Evolutionary conservation across 148 eudicot genomes (phyloP).

Genomic region (Chenopodium suecicum): DNA sequence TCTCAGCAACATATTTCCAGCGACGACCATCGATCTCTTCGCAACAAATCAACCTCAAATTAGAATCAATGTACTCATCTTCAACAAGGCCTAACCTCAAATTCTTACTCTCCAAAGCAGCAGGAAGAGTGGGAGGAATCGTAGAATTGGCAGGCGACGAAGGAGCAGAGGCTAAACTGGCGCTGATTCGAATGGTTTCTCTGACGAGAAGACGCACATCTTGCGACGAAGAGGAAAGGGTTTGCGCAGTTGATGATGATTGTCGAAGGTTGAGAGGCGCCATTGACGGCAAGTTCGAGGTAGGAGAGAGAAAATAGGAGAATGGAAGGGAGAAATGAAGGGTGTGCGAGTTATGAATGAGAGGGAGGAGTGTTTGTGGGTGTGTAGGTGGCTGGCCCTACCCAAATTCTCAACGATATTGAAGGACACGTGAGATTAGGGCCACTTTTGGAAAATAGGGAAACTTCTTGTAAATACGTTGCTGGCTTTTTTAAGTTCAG

Average conservation of each 20-base stretch:
- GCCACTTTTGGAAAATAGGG: not conserved
- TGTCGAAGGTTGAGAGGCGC: conserved; percentile 63
- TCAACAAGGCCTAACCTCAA: conserved; percentile 47
- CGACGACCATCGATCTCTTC: conserved; percentile 89
- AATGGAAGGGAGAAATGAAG: not conserved
- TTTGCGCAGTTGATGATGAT: conserved; percentile 29
- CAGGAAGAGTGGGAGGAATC: conserved; percentile 17
- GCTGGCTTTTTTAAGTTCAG: not conserved
- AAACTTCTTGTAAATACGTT: not conserved
- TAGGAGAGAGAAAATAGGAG: conserved; percentile 1
- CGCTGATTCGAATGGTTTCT: conserved; percentile 87
- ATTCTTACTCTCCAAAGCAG: conserved; percentile 31
- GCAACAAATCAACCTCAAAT: conserved; percentile 68
- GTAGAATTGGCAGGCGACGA: conserved; percentile 19
- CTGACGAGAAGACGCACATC: conserved; percentile 71
- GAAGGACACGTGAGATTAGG: conserved; percentile 17
- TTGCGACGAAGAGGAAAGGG: conserved; percentile 44
- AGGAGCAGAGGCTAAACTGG: conserved; percentile 36
- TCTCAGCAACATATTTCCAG: conserved; percentile 59
- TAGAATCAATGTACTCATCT: conserved; percentile 58
- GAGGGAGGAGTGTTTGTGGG: not conserved
- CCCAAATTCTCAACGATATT: conserved; percentile 15
- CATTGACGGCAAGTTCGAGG: conserved; percentile 16
- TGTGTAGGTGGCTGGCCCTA: conserved; percentile 17
- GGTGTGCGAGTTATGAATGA: not conserved